Evolutionary conservation across 768 basidiomycete genomes (phyloP).

Genomic region (Panaeolus papilionaceus): DNA sequence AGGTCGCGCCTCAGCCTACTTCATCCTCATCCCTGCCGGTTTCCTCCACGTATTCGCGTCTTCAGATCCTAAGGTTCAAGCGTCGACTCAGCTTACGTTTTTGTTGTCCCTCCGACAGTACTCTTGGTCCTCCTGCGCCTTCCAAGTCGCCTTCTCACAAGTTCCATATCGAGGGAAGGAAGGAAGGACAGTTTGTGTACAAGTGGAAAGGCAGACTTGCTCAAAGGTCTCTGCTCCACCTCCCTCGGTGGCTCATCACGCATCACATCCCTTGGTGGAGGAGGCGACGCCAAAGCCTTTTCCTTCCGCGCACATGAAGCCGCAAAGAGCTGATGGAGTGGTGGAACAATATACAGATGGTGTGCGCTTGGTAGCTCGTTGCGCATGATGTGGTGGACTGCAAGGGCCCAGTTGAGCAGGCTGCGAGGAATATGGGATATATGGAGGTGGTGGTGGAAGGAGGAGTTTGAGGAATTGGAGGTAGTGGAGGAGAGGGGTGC

Average conservation of each 20-base stretch:
- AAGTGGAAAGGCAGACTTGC: slow-evolving; percentile 53
- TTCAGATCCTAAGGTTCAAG: slow-evolving; percentile 67
- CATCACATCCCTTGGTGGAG: slow-evolving; percentile 12
- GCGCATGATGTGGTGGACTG: slow-evolving; percentile 94
- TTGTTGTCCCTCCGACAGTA: slow-evolving; percentile 92
- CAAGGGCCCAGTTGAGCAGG: slow-evolving; percentile 90
- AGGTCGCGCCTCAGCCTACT: slow-evolving; percentile 84
- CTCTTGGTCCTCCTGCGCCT: slow-evolving; percentile 88
- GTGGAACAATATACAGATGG: slow-evolving; percentile 98
- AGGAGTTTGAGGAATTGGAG: slow-evolving; percentile 66
- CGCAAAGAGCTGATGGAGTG: slow-evolving; percentile 99
- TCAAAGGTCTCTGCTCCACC: slow-evolving; percentile 38
- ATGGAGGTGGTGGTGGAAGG: slow-evolving; percentile 74
- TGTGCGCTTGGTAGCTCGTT: slow-evolving; percentile 92
- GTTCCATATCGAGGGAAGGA: slow-evolving; percentile 95
- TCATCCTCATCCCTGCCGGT: slow-evolving; percentile 93
- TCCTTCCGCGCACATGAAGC: slow-evolving; percentile 87
- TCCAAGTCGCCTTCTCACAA: slow-evolving; percentile 80
- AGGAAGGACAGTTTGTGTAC: slow-evolving; percentile 72
- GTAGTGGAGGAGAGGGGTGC: slow-evolving; percentile 51
- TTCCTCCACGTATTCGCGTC: slow-evolving; percentile 92
- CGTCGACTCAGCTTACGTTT: slow-evolving; percentile 70
- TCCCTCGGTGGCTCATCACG: slow-evolving; percentile 16
- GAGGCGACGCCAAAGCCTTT: slow-evolving; percentile 64
- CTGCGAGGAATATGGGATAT: slow-evolving; percentile 90